phyloP scores from a whole-genome alignment of 2,329 filamentous ascomycete species.

The Penicillium sp. region DNA sequence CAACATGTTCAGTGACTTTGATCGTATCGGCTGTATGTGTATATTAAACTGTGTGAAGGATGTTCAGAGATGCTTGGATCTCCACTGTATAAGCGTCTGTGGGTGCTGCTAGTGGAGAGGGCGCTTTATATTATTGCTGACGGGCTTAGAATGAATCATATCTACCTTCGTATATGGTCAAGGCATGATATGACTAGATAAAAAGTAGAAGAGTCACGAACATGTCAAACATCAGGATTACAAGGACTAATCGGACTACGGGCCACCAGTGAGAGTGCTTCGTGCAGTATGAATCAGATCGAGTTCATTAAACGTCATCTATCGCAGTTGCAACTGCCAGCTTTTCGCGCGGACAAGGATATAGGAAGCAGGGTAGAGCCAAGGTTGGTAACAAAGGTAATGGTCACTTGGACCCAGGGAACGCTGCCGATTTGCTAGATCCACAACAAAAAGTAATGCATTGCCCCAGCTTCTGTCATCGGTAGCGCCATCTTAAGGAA shows the following conservation, averaged over 20 bases:
- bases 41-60: no score
- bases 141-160: background rate
- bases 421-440: background rate
- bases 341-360: background rate
- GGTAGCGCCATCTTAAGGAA: background rate
- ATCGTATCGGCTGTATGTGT: background rate
- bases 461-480: background rate
- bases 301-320: background rate
- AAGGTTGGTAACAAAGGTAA: background rate
- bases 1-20: constrained; percentile 1
- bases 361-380: background rate
- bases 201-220: background rate
- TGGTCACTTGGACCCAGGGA: background rate
- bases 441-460: background rate
- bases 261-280: background rate
- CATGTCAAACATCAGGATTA: background rate
- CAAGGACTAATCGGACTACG: background rate
- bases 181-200: background rate
- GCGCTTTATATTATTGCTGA: background rate
- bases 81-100: no score
- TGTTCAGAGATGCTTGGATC: no score
- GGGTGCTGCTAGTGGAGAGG: background rate
- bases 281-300: background rate
- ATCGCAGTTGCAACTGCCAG: background rate
- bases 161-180: background rate